These are phyloP conservation scores for Hericium rajendrae DNA, from an alignment of 768 basidiomycete species.

Conservation along the genomic window DNA sequence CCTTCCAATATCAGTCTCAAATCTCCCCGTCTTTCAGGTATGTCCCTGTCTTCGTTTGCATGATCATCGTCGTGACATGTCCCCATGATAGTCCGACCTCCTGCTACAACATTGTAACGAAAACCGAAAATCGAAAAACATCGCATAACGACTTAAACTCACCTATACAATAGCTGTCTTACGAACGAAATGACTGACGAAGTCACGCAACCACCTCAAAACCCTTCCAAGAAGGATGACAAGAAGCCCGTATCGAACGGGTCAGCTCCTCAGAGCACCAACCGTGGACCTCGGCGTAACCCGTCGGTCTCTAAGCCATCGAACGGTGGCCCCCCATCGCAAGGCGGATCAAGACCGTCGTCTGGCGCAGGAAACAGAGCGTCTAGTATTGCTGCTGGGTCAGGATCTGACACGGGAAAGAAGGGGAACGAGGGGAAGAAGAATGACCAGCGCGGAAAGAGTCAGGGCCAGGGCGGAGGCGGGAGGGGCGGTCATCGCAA, in stretches of 20 bases:
- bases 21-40: slow-evolving; percentile 38
- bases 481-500: slow-evolving; percentile 19
- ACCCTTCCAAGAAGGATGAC: slow-evolving; percentile 65
- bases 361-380: slow-evolving; percentile 58
- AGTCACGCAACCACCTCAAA: slow-evolving; percentile 13
- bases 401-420: slow-evolving; percentile 65
- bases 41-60: slow-evolving; percentile 9
- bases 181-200: slow-evolving; percentile 88
- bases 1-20: slow-evolving; percentile 34
- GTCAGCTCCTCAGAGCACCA: slow-evolving; percentile 25
- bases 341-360: slow-evolving; percentile 43
- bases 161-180: slow-evolving; percentile 28
- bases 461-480: slow-evolving; percentile 21
- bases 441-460: slow-evolving; percentile 39
- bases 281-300: slow-evolving; percentile 51
- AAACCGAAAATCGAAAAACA: slow-evolving; percentile 42
- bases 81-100: slow-evolving; percentile 1
- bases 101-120: slow-evolving; percentile 22
- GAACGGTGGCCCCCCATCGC: slow-evolving; percentile 17
- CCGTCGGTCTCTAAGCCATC: slow-evolving; percentile 37
- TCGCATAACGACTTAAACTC: slow-evolving; percentile 22
- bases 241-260: slow-evolving; percentile 44
- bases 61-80: background rate
- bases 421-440: slow-evolving; percentile 45
- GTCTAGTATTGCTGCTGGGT: slow-evolving; percentile 38